Conservation (phyloP, 148 eudicot species). For the Euryodendron excelsum region DNA sequence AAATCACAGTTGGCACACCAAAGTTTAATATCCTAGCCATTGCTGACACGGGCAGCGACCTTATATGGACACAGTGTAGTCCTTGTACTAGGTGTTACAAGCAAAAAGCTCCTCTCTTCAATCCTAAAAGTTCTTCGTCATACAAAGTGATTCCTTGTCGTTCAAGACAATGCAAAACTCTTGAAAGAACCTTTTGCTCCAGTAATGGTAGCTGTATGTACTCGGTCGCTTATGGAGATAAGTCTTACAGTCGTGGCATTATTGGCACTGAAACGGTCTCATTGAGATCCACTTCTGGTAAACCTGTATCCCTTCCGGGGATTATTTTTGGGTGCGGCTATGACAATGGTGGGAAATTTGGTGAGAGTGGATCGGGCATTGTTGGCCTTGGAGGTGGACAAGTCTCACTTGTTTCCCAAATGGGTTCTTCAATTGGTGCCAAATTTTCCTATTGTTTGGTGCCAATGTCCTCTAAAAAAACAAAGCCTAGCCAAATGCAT, state of each 20-base stretch:
- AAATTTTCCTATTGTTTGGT: constrained; percentile 49
- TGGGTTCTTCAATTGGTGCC: constrained; percentile 28
- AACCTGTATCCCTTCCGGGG: constrained; percentile 9
- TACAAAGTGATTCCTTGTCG: constrained; percentile 25
- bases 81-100: constrained; percentile 40
- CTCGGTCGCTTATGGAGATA: constrained; percentile 12
- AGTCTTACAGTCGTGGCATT: constrained; percentile 29
- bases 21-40: constrained; percentile 26
- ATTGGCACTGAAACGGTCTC: constrained; percentile 37
- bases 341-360: constrained; percentile 35
- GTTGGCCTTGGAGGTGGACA: constrained; percentile 50
- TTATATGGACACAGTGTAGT: constrained; percentile 48
- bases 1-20: constrained; percentile 44
- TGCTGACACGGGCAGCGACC: constrained; percentile 41
- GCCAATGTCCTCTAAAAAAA: constrained; percentile 9
- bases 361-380: constrained; percentile 36
- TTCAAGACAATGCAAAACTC: constrained; percentile 25
- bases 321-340: constrained; percentile 48
- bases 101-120: constrained; percentile 34
- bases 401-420: constrained; percentile 40
- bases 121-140: constrained; percentile 36
- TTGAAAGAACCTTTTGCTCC: constrained; percentile 18
- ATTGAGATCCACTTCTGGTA: constrained; percentile 14
- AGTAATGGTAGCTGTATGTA: not conserved
- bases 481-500: constrained; percentile 26